These are phyloP conservation scores for Yamadazyma mexicana DNA, from an alignment of 1,139 yeast genomes.

Conservation along the genomic window DNA sequence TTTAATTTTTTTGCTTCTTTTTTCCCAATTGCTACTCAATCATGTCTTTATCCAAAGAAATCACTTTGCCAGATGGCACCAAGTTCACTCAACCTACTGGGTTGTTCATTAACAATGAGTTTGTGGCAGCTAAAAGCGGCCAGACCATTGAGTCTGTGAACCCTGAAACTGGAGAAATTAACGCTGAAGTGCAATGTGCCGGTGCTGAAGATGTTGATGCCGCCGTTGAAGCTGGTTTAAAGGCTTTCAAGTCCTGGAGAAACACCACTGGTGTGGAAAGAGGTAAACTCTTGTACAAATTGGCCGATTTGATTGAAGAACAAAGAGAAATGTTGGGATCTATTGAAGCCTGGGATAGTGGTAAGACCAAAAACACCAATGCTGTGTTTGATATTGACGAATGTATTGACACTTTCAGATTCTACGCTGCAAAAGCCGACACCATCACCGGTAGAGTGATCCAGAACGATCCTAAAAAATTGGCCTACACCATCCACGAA, in stretches of 20 bases:
- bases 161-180: constrained; percentile 68
- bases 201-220: constrained; percentile 65
- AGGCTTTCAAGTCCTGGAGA: constrained; percentile 62
- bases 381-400: constrained; percentile 60
- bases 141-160: constrained; percentile 61
- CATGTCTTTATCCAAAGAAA: constrained; percentile 35
- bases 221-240: constrained; percentile 74
- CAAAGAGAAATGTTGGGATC: constrained; percentile 59
- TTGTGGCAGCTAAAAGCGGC: constrained; percentile 61
- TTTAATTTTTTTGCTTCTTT: neutral
- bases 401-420: constrained; percentile 57
- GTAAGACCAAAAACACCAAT: constrained; percentile 60
- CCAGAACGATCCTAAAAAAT: constrained; percentile 63
- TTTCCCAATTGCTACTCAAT: neutral
- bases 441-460: constrained; percentile 70
- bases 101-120: constrained; percentile 83
- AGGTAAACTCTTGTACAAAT: constrained; percentile 52
- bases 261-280: constrained; percentile 50
- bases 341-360: constrained; percentile 80
- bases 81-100: constrained; percentile 69
- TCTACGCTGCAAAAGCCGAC: constrained; percentile 86
- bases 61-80: constrained; percentile 57
- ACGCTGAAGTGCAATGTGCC: constrained; percentile 69
- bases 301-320: constrained; percentile 61
- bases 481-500: constrained; percentile 78